A percentile compares a stretch with the other conserved stretches of the same genome.
Evolutionary conservation across 768 basidiomycete species (phyloP).

Genomic region (Trametes villosa): DNA sequence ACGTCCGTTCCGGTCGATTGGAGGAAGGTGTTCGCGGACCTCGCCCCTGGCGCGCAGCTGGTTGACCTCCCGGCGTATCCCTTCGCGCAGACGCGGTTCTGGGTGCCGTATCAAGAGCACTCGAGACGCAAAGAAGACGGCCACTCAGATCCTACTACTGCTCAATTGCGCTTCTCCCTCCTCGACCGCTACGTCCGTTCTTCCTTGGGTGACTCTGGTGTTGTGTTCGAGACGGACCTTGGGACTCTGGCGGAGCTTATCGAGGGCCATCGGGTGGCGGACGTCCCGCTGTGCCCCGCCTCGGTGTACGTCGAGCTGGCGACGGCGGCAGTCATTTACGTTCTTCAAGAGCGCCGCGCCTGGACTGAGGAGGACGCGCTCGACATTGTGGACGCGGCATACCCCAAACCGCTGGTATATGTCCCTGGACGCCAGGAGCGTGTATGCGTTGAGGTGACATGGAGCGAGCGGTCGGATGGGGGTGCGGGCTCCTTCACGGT

Average conservation of each 20-base stretch:
- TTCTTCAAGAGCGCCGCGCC: conserved; percentile 37
- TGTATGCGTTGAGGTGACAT: conserved; percentile 34
- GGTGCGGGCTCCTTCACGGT: conserved; percentile 48
- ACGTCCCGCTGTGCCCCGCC: conserved; percentile 55
- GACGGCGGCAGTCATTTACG: conserved; percentile 48
- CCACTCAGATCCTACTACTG: conserved; percentile 26
- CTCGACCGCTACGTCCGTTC: background rate
- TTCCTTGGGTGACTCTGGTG: background rate
- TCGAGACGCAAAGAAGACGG: background rate
- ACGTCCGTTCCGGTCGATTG: conserved; percentile 50
- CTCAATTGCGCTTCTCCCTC: background rate
- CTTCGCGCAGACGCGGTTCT: conserved; percentile 58
- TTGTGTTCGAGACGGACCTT: conserved; percentile 60
- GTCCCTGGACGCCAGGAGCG: conserved; percentile 39
- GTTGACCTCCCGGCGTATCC: conserved; percentile 68
- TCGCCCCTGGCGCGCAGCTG: conserved; percentile 43
- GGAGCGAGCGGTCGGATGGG: conserved; percentile 39
- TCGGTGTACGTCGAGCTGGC: conserved; percentile 67
- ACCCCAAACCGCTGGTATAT: conserved; percentile 60
- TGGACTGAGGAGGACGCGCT: conserved; percentile 38
- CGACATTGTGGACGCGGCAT: conserved; percentile 49
- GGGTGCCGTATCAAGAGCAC: conserved; percentile 52
- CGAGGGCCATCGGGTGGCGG: conserved; percentile 60
- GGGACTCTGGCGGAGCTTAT: conserved; percentile 48
- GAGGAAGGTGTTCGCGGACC: conserved; percentile 55